Conservation (phyloP, 352 stramenopile species). For the Globisporangium polare region DNA sequence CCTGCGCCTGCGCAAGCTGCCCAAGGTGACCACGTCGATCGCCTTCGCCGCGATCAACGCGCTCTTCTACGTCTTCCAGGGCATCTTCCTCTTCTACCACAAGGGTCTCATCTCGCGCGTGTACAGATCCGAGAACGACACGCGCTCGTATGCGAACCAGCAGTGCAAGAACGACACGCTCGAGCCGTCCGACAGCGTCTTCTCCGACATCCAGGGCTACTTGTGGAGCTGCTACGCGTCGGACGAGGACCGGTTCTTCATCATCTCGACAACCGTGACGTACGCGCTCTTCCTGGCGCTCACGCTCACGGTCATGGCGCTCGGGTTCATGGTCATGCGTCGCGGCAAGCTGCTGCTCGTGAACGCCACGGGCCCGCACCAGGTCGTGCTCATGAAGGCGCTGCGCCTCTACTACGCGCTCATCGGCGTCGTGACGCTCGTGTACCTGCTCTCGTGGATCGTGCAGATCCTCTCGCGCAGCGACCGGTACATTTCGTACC, state of each 20-base stretch:
- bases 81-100: constrained; percentile 65
- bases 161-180: constrained; percentile 62
- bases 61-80: constrained; percentile 80
- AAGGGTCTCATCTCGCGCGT: constrained; percentile 62
- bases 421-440: constrained; percentile 79
- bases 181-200: constrained; percentile 60
- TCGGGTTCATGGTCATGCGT: constrained; percentile 86
- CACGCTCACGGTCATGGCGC: constrained; percentile 73
- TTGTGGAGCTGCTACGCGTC: constrained; percentile 76
- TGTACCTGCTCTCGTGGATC: constrained; percentile 83
- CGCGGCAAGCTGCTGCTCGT: constrained; percentile 69
- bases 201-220: constrained; percentile 85
- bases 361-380: constrained; percentile 64
- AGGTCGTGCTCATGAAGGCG: constrained; percentile 81
- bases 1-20: constrained; percentile 68
- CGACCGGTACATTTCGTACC: constrained; percentile 62
- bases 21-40: constrained; percentile 58
- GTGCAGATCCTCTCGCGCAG: constrained; percentile 74
- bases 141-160: constrained; percentile 69
- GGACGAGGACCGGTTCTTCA: constrained; percentile 70
- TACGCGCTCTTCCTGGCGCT: constrained; percentile 75
- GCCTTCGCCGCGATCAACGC: constrained; percentile 70
- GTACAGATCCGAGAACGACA: constrained; percentile 66
- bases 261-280: constrained; percentile 76
- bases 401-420: constrained; percentile 83